Conservation (phyloP, 768 basidiomycete genomes). For the Lactarius akahatsu region DNA sequence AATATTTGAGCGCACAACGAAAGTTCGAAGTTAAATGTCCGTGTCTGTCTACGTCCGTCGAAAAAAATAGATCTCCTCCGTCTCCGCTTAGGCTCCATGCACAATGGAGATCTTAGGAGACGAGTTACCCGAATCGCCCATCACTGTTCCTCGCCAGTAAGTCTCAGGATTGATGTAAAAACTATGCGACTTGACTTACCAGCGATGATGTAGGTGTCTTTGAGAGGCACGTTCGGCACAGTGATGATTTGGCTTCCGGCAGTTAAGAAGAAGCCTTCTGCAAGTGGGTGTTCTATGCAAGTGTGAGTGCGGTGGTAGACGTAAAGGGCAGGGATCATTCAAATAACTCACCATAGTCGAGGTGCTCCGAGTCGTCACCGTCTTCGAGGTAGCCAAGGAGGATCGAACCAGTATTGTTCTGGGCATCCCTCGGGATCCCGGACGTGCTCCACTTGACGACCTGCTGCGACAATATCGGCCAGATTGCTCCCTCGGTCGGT, state of each 20-base stretch:
- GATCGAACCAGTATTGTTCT: slow-evolving; percentile 7
- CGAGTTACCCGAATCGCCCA: slow-evolving; percentile 49
- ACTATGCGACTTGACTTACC: slow-evolving; percentile 9
- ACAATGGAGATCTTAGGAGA: slow-evolving; percentile 35
- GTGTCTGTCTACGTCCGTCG: slow-evolving; percentile 5
- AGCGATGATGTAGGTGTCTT: slow-evolving; percentile 10
- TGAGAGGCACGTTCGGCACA: not conserved
- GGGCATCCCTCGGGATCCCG: not conserved
- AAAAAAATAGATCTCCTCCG: not conserved
- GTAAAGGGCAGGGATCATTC: not conserved
- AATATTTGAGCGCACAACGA: not conserved
- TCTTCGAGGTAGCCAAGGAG: slow-evolving; percentile 8
- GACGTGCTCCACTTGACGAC: slow-evolving; percentile 11
- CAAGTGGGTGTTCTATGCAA: slow-evolving; percentile 6
- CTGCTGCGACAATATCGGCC: slow-evolving; percentile 8
- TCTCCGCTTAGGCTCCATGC: not conserved
- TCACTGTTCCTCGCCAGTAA: slow-evolving; percentile 35
- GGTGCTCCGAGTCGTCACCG: slow-evolving; percentile 5
- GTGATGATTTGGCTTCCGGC: not conserved
- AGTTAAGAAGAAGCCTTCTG: not conserved
- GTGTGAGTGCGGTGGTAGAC: not conserved
- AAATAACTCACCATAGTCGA: slow-evolving; percentile 12
- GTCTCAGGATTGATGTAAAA: not conserved
- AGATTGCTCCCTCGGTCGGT: not conserved
- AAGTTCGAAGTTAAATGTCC: slow-evolving; percentile 10